Conservation (phyloP, 2,329 filamentous ascomycete genomes). For the Neofusicoccum kwambonambiense region DNA sequence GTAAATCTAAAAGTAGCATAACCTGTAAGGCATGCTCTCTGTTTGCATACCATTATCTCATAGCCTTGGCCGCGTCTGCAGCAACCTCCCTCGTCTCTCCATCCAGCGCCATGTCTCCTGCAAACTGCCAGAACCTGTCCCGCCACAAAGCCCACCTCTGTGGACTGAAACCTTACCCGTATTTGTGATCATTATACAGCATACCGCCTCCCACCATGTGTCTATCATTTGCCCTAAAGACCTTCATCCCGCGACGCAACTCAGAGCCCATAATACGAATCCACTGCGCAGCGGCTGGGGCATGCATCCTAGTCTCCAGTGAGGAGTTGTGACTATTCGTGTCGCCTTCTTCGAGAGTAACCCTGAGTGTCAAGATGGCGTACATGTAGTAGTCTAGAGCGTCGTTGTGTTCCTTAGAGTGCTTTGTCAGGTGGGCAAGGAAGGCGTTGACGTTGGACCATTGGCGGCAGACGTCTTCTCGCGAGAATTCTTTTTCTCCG, state of each 20-base stretch:
- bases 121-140: background rate
- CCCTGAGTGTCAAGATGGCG: background rate
- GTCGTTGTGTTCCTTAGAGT: background rate
- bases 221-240: background rate
- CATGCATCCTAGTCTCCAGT: background rate
- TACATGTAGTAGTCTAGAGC: background rate
- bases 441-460: background rate
- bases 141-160: background rate
- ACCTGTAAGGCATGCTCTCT: no score
- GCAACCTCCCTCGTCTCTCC: background rate
- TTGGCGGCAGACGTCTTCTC: background rate
- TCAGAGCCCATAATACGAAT: background rate
- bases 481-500: background rate
- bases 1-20: no score
- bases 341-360: background rate
- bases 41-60: background rate
- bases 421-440: background rate
- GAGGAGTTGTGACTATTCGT: no score
- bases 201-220: background rate
- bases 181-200: background rate
- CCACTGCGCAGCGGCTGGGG: background rate
- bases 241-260: background rate
- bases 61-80: background rate
- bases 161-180: background rate
- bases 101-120: background rate